These are phyloP conservation scores for Venustampulla echinocandica DNA, from an alignment of 495 filamentous ascomycete genomes.

Conservation along the genomic window DNA sequence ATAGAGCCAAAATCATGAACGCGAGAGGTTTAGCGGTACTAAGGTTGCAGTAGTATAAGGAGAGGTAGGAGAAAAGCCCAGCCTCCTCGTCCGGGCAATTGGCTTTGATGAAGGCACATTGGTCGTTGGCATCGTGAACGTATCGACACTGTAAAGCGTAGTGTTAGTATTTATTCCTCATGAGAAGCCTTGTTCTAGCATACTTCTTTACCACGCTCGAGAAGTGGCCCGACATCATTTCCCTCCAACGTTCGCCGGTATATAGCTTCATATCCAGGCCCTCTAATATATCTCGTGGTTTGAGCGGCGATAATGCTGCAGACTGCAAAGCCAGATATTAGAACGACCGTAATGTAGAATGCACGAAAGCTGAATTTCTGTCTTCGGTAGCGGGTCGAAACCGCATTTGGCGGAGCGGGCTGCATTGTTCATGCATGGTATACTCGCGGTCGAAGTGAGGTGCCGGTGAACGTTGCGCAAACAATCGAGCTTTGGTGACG, in stretches of 20 bases:
- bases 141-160: constrained; percentile 56
- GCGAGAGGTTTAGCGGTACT: constrained; percentile 62
- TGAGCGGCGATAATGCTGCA: constrained; percentile 21
- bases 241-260: constrained; percentile 16
- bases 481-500: background rate
- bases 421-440: constrained; percentile 17
- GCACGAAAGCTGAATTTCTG: constrained; percentile 26
- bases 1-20: constrained; percentile 65
- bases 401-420: constrained; percentile 13
- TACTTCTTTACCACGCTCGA: constrained; percentile 28
- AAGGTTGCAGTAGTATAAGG: constrained; percentile 83
- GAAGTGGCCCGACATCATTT: constrained; percentile 13
- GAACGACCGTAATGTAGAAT: constrained; percentile 29
- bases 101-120: constrained; percentile 75
- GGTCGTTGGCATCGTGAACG: constrained; percentile 55
- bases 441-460: background rate
- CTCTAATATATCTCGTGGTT: constrained; percentile 12
- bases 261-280: constrained; percentile 11
- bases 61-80: constrained; percentile 80
- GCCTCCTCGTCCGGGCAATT: constrained; percentile 88
- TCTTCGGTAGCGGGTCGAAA: constrained; percentile 9
- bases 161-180: background rate
- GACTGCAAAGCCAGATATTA: constrained; percentile 25
- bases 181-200: background rate
- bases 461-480: background rate